Evolutionary conservation across 2,329 filamentous ascomycete species (phyloP), one percentile per base, ranked within the genome.

Genomic region (Capronia epimyces): DNA sequence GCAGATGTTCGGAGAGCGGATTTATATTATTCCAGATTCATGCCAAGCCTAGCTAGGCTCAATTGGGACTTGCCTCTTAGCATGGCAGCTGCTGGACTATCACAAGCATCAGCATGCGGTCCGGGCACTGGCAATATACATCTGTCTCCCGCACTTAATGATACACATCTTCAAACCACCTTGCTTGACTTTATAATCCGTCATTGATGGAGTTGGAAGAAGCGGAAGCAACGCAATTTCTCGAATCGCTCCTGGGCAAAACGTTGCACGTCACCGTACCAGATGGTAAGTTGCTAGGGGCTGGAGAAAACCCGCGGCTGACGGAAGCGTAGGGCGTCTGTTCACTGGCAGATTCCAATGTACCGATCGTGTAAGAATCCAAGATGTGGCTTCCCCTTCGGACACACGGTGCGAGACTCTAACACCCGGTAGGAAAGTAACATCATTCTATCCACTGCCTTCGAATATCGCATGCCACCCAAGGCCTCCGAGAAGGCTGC

Each of bases 331-430:
- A 57, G 82, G 81, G 13, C 87, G 93, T 53, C 83, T 95, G 67
- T 98, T 97, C 68, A 81, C 89, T 49, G 93, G 93, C 16, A 78
- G 83, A 57, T 87, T 98, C 71, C 96, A 94, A 70, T 98, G 93
- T 73, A 96, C 90, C 24, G 93, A 98, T 73, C 82, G 86, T 53
- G 89, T 94, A 72, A 44, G 79, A 43, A 48, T 29, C 16, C 18
- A 36, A 45, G 21, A 22, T 13, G 32, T 29, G 22, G 24, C 3
- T 22, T 8, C 15, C 2, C 7, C 12, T 29, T 10, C 12, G 4
- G 31, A 27, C 12, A 2, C 29, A 29, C 5, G 36, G 18, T n/a
- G 12, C 41, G 13, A 22, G 15, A 22, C 18, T 36, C 49, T 55
- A 29, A 55, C 25, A 27, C 7, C 16, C 18, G 2, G 36, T 60